Evolutionary conservation across 2,329 filamentous ascomycete species (phyloP).

Genomic region (Chalara sp.): DNA sequence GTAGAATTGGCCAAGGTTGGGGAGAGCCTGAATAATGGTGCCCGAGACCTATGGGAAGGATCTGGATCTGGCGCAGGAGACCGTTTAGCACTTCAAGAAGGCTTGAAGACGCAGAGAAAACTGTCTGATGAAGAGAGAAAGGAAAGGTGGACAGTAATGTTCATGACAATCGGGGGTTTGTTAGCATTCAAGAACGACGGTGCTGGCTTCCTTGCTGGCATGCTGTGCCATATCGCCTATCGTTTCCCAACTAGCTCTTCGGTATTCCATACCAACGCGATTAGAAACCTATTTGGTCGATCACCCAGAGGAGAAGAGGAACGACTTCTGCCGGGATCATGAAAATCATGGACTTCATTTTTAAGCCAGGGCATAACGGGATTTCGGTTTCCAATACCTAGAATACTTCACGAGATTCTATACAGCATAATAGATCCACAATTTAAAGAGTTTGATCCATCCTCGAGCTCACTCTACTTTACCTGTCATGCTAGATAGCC

Average conservation of each 20-base stretch:
- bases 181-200: constrained; percentile 87
- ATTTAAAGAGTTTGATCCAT: too few species aligned
- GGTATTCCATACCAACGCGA: too few species aligned
- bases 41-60: constrained; percentile 52
- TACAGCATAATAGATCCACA: too few species aligned
- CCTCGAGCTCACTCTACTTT: too few species aligned
- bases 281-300: too few species aligned
- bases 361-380: too few species aligned
- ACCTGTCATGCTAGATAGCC: too few species aligned
- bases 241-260: constrained; percentile 5
- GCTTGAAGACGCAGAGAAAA: constrained; percentile 34
- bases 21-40: constrained; percentile 72
- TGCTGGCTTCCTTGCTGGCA: constrained; percentile 75
- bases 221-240: constrained; percentile 71
- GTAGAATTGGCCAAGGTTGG: constrained; percentile 83
- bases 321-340: too few species aligned
- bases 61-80: constrained; percentile 29
- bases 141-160: constrained; percentile 82
- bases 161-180: constrained; percentile 75
- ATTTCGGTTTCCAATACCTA: too few species aligned
- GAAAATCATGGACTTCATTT: too few species aligned
- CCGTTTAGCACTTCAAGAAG: constrained; percentile 12
- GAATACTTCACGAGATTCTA: too few species aligned
- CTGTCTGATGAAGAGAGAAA: constrained; percentile 62
- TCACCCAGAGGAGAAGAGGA: too few species aligned